These are phyloP conservation scores for Ploettnerulaceae sp. DNA, from an alignment of 2,329 filamentous ascomycete species.

Conservation along the genomic window DNA sequence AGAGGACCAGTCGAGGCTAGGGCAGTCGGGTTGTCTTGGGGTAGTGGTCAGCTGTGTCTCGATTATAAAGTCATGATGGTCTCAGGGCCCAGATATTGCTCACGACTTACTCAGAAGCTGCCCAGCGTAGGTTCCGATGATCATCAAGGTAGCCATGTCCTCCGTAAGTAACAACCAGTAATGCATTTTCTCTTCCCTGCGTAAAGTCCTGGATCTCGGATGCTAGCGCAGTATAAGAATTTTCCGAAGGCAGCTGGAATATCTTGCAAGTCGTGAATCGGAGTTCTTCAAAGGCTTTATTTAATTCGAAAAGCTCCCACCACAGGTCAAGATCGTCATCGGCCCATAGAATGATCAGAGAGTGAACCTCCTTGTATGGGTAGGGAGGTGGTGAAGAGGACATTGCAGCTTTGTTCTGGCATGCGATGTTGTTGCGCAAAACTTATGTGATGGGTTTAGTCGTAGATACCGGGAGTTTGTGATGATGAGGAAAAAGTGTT, in stretches of 20 bases:
- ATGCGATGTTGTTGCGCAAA: too few relatives aligned
- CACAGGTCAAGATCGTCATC: constrained; percentile 1
- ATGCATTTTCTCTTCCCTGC: not conserved
- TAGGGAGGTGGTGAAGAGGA: not conserved
- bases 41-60: not conserved
- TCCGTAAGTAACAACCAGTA: not conserved
- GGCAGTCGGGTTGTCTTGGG: not conserved
- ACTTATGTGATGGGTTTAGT: too few relatives aligned
- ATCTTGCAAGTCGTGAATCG: not conserved
- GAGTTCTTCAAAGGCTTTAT: not conserved
- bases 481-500: too few relatives aligned
- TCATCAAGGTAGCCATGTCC: not conserved
- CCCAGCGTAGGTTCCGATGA: not conserved
- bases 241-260: not conserved
- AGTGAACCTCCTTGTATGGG: not conserved
- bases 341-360: not conserved
- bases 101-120: not conserved
- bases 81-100: not conserved
- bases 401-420: too few relatives aligned
- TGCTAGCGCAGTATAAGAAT: not conserved
- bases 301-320: not conserved
- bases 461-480: too few relatives aligned
- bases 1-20: not conserved
- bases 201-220: not conserved
- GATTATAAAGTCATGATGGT: too few relatives aligned